Conservation (phyloP, 1,139 yeast genomes). For the Schizosaccharomyces versatilis region DNA sequence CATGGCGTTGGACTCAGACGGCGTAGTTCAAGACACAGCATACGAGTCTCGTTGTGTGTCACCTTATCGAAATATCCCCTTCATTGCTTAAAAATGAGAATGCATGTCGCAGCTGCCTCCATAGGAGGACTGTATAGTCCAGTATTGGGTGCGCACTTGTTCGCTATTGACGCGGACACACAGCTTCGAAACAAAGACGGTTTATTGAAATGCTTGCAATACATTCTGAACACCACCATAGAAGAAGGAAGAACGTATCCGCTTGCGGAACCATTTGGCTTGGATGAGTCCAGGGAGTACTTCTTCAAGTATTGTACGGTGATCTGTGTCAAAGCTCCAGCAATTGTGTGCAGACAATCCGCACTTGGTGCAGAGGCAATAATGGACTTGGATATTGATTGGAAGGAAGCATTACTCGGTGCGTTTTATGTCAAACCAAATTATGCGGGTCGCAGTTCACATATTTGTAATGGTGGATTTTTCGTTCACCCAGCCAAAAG, state of each 20-base stretch:
- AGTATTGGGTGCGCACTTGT: not conserved
- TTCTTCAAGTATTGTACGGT: not conserved
- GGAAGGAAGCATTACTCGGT: not conserved
- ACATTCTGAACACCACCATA: not conserved
- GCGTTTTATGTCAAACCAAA: conserved; percentile 43
- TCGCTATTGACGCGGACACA: not conserved
- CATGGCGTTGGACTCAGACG: too few relatives aligned
- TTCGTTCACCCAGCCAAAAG: conserved; percentile 80
- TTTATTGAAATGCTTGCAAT: not conserved
- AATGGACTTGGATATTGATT: not conserved
- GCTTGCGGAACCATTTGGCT: not conserved
- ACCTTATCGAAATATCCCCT: too few relatives aligned
- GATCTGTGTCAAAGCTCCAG: not conserved
- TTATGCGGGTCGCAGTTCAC: conserved; percentile 81
- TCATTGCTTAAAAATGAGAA: too few relatives aligned
- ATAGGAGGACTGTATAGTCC: too few relatives aligned
- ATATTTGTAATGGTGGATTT: conserved; percentile 77
- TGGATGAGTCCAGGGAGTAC: not conserved
- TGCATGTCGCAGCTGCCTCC: too few relatives aligned
- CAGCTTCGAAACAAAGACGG: not conserved
- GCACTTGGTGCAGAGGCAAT: too few relatives aligned
- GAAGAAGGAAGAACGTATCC: conserved; percentile 1
- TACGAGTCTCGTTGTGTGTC: too few relatives aligned
- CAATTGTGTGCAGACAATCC: too few relatives aligned
- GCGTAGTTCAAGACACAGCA: too few relatives aligned